Evolutionary conservation across 192 early-diverging fungal genomes (phyloP).

Genomic region (Coemansia aciculifera): DNA sequence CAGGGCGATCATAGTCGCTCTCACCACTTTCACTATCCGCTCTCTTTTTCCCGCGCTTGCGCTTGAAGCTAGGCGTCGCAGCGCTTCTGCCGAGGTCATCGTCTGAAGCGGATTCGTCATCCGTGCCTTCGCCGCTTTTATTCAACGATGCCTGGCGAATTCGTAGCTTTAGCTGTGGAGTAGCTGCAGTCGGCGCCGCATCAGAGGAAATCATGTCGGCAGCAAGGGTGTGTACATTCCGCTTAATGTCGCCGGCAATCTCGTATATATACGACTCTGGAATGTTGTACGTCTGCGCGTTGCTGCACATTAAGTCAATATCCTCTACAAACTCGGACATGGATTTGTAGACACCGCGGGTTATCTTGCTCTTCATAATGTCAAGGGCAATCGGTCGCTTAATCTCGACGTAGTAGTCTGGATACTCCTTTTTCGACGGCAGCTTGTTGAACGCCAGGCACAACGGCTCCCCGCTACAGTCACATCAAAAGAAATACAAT

Average conservation of each 20-base stretch:
- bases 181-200: neutral
- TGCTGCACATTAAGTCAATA: conserved; percentile 84
- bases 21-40: conserved; percentile 5
- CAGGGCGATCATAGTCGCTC: conserved; percentile 2
- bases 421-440: conserved; percentile 73
- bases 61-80: conserved; percentile 13
- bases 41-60: conserved; percentile 34
- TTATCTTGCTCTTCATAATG: conserved; percentile 79
- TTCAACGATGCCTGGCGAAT: conserved; percentile 21
- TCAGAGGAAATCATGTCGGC: conserved; percentile 11
- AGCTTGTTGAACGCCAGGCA: conserved; percentile 59
- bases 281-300: conserved; percentile 88
- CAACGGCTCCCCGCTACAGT: conserved; percentile 45
- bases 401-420: conserved; percentile 91
- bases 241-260: conserved; percentile 41
- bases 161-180: conserved; percentile 34
- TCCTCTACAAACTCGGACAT: conserved; percentile 72
- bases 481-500: neutral
- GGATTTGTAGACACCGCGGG: conserved; percentile 65
- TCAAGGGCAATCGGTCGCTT: conserved; percentile 85
- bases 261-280: conserved; percentile 52
- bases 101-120: neutral
- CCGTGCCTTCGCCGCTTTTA: conserved; percentile 14
- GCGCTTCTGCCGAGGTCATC: neutral
- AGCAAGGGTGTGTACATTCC: conserved; percentile 28